Evolutionary conservation across 2,329 filamentous ascomycete species (phyloP).

Genomic region (Daldinia eschscholtzii): DNA sequence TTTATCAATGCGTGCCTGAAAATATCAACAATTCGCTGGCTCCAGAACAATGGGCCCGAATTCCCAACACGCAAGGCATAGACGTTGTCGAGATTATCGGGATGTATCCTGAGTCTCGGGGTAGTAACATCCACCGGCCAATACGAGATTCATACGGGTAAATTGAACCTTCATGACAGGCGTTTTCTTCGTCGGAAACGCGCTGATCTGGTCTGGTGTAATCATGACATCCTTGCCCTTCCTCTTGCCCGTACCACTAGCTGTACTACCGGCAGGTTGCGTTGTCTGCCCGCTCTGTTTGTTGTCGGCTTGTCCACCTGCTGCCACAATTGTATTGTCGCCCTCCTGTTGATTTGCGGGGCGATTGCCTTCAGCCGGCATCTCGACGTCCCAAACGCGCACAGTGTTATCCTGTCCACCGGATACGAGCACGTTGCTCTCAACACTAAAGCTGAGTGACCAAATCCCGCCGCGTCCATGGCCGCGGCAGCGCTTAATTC

Average conservation of each 20-base stretch:
- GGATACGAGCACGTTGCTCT: slow-evolving; percentile 90
- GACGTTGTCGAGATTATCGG: slow-evolving; percentile 35
- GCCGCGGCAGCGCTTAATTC: slow-evolving; percentile 92
- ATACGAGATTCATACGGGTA: slow-evolving; percentile 92
- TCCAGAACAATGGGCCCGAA: too few species aligned
- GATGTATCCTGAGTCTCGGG: slow-evolving; percentile 57
- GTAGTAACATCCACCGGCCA: slow-evolving; percentile 82
- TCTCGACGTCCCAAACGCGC: slow-evolving; percentile 90
- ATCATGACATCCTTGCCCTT: slow-evolving; percentile 91
- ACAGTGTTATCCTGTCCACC: slow-evolving; percentile 94
- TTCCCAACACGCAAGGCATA: neutral
- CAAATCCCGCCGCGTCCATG: slow-evolving; percentile 95
- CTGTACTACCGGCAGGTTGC: slow-evolving; percentile 51
- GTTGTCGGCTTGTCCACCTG: slow-evolving; percentile 58
- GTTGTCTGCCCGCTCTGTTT: slow-evolving; percentile 50
- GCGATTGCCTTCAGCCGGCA: slow-evolving; percentile 71
- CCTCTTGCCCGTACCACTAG: slow-evolving; percentile 68
- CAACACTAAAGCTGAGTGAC: slow-evolving; percentile 92
- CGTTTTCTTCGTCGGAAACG: slow-evolving; percentile 95
- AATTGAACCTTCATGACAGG: slow-evolving; percentile 94
- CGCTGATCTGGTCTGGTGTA: slow-evolving; percentile 92
- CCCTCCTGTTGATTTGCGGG: slow-evolving; percentile 55
- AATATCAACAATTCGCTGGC: neutral
- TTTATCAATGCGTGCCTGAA: neutral
- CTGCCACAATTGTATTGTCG: slow-evolving; percentile 59